Base-by-base conservation (phyloP, 2,329 filamentous ascomycete species). In the Fusarium haematococcum region DNA sequence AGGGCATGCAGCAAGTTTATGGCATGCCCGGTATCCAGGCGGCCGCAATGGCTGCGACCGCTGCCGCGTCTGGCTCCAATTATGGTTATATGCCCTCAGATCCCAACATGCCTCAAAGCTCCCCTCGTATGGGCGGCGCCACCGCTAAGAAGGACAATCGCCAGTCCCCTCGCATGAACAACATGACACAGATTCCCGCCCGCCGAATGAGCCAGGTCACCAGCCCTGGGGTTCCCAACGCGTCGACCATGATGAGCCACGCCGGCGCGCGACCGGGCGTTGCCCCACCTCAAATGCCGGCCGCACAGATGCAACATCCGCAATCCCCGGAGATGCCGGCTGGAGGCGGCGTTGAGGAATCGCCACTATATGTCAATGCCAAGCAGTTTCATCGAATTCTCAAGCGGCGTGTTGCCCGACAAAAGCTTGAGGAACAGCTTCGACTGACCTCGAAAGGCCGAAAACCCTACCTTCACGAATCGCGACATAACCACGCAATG, bases 301-400 rank as follows among this genome's bases (percentile, higher is more conserved):
- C 90, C 11, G 87, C 89, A 10, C 92, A 93, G 73, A 92, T 92
- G 84, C 91, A 91, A 68, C 90, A 90, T 54, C 90, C 91, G 5
- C 91, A 94, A 72, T 96, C 95, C 1, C 94, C 95, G 9, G 95
- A 98, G 81, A 91, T 97, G 78, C 89, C 93, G 1, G 86, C 92
- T 4, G 88, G 89, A 16, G 89, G 89, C 18, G 89, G 89, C 16
- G 91, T 92, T 5, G 97, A 98, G 82, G 97, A 99, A 81, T 96
- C 96, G 0, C 97, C 97, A 0, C 87, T 99, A 1, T 99, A 99
- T 78, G 97, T 99, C 79, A 99, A 99, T 79, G 97, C 97, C 6
- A 99, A 99, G 83, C 97, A 99, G 80, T 99, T 99, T 78, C 97
- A 99, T 81, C 93, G 97, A 30, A 99, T 99, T 58, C 85, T 99